phyloP scores from a whole-genome alignment of 495 filamentous ascomycete genomes.

The Penicillium robsamsonii region DNA sequence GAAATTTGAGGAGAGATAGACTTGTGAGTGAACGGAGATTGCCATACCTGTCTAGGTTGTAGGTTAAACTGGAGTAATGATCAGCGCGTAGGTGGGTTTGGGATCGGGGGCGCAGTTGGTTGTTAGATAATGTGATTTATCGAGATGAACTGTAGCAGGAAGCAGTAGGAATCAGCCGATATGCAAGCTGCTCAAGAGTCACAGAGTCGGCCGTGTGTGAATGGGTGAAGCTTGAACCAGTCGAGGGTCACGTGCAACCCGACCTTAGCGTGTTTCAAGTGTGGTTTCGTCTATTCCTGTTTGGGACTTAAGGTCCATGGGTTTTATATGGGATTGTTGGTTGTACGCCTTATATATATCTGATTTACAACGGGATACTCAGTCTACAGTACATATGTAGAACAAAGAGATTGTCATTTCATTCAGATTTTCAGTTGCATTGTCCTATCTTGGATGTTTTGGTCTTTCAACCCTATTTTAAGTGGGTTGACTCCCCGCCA shows the following conservation, averaged over 20 bases:
- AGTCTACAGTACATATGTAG: neutral
- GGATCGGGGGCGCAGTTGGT: neutral
- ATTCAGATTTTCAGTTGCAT: neutral
- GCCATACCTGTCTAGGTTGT: conserved; percentile 10
- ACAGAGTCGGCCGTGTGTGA: conserved; percentile 10
- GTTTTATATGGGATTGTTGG: neutral
- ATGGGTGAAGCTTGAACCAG: conserved; percentile 24
- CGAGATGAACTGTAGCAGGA: neutral
- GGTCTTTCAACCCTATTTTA: neutral
- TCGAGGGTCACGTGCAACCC: conserved; percentile 1
- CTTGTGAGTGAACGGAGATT: conserved; percentile 6
- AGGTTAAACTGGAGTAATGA: conserved; percentile 7
- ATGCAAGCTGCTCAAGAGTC: conserved; percentile 10
- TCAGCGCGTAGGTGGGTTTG: conserved; percentile 8
- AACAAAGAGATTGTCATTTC: neutral
- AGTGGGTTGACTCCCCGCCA: conserved; percentile 6
- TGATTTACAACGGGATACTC: neutral
- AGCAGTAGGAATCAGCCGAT: conserved; percentile 3
- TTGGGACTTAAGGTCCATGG: conserved; percentile 8
- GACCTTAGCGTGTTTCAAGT: conserved; percentile 39
- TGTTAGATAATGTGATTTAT: neutral
- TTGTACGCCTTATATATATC: neutral
- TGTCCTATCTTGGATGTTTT: neutral
- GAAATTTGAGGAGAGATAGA: neutral
- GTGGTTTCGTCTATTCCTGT: conserved; percentile 16